Evolutionary conservation across 1,284 basidiomycete genomes (phyloP), one percentile per base, ranked within the genome.

Genomic region (Taiwanofungus camphoratus): DNA sequence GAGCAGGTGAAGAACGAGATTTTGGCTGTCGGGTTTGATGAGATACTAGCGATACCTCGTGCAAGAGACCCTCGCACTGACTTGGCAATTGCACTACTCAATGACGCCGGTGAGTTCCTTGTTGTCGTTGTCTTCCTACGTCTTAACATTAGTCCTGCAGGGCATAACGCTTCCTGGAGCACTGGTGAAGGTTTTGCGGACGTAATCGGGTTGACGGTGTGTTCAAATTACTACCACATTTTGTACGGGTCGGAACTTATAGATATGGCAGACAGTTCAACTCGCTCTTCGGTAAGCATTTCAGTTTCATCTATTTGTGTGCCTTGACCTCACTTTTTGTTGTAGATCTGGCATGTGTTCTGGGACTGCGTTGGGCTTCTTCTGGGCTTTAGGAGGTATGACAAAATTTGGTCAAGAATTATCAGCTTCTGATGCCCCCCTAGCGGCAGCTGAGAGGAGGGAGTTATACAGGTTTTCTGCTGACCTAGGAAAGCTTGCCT

Each of bases 1-100:
- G 77, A 83, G 46, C 69, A 75, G 54, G 77, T 84, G 42, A 82
- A 80, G 59, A 79, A 79, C 52, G 77, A 82, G 57, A 79, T 85
- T 36, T 61, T 84, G 36, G 76, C 78, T 0, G 72, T 80, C 12
- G 80, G 82, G 0, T 82, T 82, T 51, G 78, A 82, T 31, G 73
- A 79, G 42, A 80, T 86, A 46, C 60, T 83, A 12, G 58, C 67
- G 26, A 77, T 81, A 35, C 80, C 79, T n/a, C 66, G 72, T 11
- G 72, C 78, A 7, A 71, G 71, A 3, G 80, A 84, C 55, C 57
- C 68, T 0, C 66, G 70, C 37, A 76, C 69, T 7, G 78, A 84
- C 52, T 65, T 86, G 29, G 77, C 79, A 6, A 76, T 84, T 5
- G 66, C 73, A 4, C 60, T 85, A 35, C 66, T 85, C 15, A 82